These are phyloP conservation scores for California macrophylla DNA, from an alignment of 441 rosid species.

Conservation along the genomic window DNA sequence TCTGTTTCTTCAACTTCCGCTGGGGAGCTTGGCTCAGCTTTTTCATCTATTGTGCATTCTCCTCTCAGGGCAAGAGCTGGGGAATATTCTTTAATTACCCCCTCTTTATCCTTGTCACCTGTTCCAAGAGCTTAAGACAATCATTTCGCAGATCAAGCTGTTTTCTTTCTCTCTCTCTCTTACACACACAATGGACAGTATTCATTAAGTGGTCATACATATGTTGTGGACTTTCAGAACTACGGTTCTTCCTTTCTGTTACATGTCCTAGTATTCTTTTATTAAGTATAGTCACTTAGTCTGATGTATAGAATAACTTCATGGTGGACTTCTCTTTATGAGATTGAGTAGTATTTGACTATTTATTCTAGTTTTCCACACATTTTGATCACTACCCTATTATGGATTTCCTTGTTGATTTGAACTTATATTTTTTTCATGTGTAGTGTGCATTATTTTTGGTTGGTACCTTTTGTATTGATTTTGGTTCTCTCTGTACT, in stretches of 20 bases:
- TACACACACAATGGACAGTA: not conserved
- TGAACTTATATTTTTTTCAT: not conserved
- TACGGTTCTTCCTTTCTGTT: not conserved
- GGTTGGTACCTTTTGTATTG: slow-evolving; percentile 12
- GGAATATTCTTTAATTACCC: slow-evolving; percentile 11
- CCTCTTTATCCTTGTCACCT: slow-evolving; percentile 15
- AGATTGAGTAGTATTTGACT: not conserved
- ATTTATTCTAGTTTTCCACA: not conserved
- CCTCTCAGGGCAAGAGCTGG: slow-evolving; percentile 8
- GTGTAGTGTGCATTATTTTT: not conserved
- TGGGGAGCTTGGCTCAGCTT: slow-evolving; percentile 12
- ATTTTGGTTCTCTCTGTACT: slow-evolving; percentile 12
- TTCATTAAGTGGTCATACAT: not conserved
- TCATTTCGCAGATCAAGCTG: not conserved
- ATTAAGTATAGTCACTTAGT: not conserved
- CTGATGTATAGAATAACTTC: not conserved
- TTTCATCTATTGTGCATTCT: slow-evolving; percentile 7
- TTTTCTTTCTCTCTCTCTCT: not conserved
- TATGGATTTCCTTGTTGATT: not conserved
- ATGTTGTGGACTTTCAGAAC: not conserved
- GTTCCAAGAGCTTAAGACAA: slow-evolving; percentile 14
- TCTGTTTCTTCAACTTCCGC: slow-evolving; percentile 11
- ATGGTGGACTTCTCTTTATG: not conserved
- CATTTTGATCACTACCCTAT: not conserved
- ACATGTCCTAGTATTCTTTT: not conserved